Evolutionary conservation across 805 yeast species (phyloP), one percentile per base, ranked within the genome.

Genomic region (Wickerhamomyces queroliae): DNA sequence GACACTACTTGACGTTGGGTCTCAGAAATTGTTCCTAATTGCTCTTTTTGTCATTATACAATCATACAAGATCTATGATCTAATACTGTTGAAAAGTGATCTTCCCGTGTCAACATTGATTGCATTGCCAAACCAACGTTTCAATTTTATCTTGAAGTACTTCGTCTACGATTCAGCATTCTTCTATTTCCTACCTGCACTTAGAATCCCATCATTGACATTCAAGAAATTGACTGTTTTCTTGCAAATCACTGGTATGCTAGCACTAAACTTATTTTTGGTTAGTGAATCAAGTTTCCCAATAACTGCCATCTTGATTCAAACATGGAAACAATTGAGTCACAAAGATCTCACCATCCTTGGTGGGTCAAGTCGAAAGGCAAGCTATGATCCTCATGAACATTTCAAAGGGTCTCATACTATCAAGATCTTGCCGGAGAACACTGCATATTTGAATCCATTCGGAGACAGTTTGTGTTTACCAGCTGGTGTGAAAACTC

Each of bases 381-480:
- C 38, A 50, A 63, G 45, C 45, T 59, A 15, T 47, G 65, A 36
- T 39, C 49, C 36, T 1, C 40, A 51, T 20, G 47, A 45, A 33
- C 95, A 89, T 58, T 83, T 90, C 58, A 83, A 77, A 52, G 99
- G 99, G 33, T 79, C 78, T 32, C 85, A 86, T 53, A 84, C 90
- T 1, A 82, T 93, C 45, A 84, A 90, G 53, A 84, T 85, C 45
- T 66, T 93, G 26, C 98, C 99, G 0, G 97, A 91, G 61, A 83
- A 95, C 33, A 82, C 95, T 0, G 96, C 95, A 5, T 68, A 71
- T 52, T 63, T 93, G 50, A 88, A 90, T 47, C 96, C 96, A 3
- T 74, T 78, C 49, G 75, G 70, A 36, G 78, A 74, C 22, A 68
- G 76, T 5, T 74, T 72, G 44, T 93, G 99, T 63, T 48, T 83